phyloP scores from a whole-genome alignment of 2,329 filamentous ascomycete genomes.

The Onygenales sp. region DNA sequence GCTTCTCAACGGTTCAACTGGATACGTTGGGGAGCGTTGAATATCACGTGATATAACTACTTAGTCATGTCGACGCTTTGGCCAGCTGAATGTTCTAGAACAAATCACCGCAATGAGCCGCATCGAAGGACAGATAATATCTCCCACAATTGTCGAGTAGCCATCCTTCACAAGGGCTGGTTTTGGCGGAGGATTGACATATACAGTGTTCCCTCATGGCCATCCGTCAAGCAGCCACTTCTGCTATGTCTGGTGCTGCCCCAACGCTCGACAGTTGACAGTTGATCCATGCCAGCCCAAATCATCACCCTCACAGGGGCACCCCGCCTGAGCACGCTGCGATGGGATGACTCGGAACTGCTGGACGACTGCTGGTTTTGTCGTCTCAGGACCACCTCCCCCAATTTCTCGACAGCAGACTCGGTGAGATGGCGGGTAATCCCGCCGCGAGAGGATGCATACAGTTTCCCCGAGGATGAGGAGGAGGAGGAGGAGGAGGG shows the following conservation, averaged over 20 bases:
- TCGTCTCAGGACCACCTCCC: conserved; percentile 5
- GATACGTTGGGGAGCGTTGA: not conserved
- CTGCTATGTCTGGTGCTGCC: not conserved
- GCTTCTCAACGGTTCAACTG: not conserved
- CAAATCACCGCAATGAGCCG: not conserved
- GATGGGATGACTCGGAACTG: conserved; percentile 46
- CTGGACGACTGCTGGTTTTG: conserved; percentile 21
- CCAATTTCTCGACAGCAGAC: not conserved
- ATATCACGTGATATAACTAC: not conserved
- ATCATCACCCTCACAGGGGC: conserved; percentile 51
- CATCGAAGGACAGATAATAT: no score
- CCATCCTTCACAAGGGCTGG: no score
- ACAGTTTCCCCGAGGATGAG: not conserved
- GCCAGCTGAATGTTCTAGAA: not conserved
- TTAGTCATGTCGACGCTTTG: not conserved
- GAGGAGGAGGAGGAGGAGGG: not conserved
- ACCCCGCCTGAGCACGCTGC: conserved; percentile 44
- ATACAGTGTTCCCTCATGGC: not conserved
- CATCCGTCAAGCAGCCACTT: not conserved
- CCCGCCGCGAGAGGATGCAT: not conserved
- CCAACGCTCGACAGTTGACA: not conserved
- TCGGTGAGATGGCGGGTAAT: conserved; percentile 8
- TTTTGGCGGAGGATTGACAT: no score
- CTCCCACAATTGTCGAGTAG: no score
- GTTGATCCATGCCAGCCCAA: conserved; percentile 19